Conservation (phyloP, 257 asterid genomes). For the Solanum pinnatisectum region DNA sequence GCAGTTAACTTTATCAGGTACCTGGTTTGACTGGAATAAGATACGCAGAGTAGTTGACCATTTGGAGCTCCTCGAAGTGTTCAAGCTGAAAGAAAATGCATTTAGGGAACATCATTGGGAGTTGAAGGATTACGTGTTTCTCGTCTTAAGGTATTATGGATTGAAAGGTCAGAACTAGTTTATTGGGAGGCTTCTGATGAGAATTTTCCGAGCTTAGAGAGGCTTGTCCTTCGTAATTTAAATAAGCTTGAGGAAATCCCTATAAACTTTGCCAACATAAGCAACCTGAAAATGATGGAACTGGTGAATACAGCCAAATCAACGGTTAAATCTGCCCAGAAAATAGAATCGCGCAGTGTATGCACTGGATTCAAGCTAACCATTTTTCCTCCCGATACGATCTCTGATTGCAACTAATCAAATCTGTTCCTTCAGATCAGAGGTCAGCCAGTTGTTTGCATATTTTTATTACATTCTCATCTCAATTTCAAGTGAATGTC, state of each 20-base stretch:
- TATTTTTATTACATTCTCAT: not conserved
- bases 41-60: conserved; percentile 9
- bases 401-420: not conserved
- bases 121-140: conserved; percentile 1
- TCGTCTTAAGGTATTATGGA: conserved; percentile 14
- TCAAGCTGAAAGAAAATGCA: conserved; percentile 4
- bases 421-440: conserved; percentile 32
- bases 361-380: conserved; percentile 10
- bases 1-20: not conserved
- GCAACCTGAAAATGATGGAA: conserved; percentile 14
- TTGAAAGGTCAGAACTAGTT: conserved; percentile 16
- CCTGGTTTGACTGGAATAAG: conserved; percentile 17
- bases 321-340: conserved; percentile 15
- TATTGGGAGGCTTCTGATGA: conserved; percentile 12
- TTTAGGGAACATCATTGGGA: conserved; percentile 16
- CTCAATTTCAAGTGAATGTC: not conserved
- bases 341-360: not conserved
- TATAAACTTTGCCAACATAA: conserved; percentile 4
- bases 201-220: conserved; percentile 13
- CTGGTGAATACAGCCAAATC: not conserved
- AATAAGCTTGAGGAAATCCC: conserved; percentile 21
- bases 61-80: conserved; percentile 12
- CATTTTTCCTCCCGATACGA: conserved; percentile 13
- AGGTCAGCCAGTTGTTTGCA: conserved; percentile 28
- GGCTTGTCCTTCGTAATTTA: conserved; percentile 16